Conservation (phyloP, 805 yeast species). For the Metschnikowia borealis region DNA sequence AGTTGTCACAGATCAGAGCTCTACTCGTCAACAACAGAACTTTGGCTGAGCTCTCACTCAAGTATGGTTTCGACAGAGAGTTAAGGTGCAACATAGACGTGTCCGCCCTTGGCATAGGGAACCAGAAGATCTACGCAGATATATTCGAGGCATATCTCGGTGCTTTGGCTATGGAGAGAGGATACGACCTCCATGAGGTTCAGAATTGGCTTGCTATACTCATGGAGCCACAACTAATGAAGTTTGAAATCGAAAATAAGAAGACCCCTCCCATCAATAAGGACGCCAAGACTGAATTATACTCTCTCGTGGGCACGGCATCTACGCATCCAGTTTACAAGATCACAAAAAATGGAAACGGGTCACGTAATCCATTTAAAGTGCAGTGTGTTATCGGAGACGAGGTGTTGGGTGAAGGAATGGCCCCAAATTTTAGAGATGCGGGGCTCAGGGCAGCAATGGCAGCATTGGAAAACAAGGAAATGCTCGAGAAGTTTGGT, state of each 20-base stretch:
- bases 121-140: conserved; percentile 77
- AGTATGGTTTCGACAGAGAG: conserved; percentile 61
- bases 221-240: conserved; percentile 42
- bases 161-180: conserved; percentile 63
- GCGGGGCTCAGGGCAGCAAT: conserved; percentile 88
- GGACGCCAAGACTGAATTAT: conserved; percentile 74
- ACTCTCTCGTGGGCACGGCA: conserved; percentile 77
- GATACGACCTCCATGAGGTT: conserved; percentile 44
- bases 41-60: conserved; percentile 62
- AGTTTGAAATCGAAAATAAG: conserved; percentile 30
- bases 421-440: conserved; percentile 62
- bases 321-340: conserved; percentile 58
- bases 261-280: conserved; percentile 43
- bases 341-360: conserved; percentile 44
- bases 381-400: conserved; percentile 66
- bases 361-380: conserved; percentile 46
- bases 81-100: conserved; percentile 51
- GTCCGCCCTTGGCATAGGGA: conserved; percentile 44
- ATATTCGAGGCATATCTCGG: conserved; percentile 93
- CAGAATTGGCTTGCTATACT: conserved; percentile 54
- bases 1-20: conserved; percentile 65
- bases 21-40: conserved; percentile 69
- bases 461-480: conserved; percentile 60
- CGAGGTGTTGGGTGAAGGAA: conserved; percentile 68
- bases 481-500: conserved; percentile 60